Percentiles rank a stretch among this genome's conserved stretches.
Evolutionary conservation across 2,329 filamentous ascomycete species (phyloP).

Genomic region (Cladosporium sp.): DNA sequence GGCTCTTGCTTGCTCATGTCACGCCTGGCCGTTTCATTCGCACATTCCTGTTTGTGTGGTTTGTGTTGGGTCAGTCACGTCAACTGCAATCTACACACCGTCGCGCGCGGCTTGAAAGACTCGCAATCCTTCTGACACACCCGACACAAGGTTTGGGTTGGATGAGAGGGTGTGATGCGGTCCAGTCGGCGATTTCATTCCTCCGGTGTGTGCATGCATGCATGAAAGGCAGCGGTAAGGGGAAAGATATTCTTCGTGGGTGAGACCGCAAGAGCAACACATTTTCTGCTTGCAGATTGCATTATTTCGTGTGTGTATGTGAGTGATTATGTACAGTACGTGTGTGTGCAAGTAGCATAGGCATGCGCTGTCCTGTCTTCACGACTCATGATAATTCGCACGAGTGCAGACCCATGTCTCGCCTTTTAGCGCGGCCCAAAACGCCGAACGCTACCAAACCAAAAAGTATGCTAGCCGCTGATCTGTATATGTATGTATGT

Average conservation of each 20-base stretch:
- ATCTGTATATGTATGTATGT: background rate
- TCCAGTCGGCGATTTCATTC: too few species aligned
- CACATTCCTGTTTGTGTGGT: background rate
- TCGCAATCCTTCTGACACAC: background rate
- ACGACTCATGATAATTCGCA: background rate
- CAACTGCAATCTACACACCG: background rate
- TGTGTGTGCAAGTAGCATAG: background rate
- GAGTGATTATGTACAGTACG: too few species aligned
- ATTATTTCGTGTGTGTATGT: too few species aligned
- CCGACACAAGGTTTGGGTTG: background rate
- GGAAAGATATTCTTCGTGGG: too few species aligned
- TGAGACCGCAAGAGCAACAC: too few species aligned
- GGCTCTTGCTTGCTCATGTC: background rate
- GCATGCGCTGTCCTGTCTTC: background rate
- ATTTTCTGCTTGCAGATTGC: too few species aligned
- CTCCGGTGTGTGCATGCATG: too few species aligned
- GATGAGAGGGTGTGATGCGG: too few species aligned
- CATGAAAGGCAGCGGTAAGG: too few species aligned
- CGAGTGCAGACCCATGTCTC: background rate
- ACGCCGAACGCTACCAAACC: background rate
- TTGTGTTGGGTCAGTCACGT: too few species aligned
- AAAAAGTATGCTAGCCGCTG: conserved; percentile 5
- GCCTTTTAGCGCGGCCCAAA: background rate
- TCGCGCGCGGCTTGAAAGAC: background rate
- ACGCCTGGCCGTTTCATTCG: background rate